Percentiles rank a stretch among this genome's conserved stretches.
Evolutionary conservation across 176 grass and related monocot genomes (phyloP).

Genomic region (Musa itinerans): DNA sequence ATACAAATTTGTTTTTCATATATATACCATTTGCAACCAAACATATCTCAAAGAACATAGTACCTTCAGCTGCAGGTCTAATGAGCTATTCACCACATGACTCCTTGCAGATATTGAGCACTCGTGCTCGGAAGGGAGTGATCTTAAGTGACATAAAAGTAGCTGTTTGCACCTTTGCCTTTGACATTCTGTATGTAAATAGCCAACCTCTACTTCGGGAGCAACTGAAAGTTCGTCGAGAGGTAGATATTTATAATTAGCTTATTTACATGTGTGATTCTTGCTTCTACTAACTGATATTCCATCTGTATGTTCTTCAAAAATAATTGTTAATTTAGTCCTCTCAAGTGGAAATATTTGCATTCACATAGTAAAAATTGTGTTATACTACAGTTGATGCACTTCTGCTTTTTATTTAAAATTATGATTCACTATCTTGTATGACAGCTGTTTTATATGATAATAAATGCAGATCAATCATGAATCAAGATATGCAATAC

Average conservation of each 20-base stretch:
- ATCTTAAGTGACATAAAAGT: slow-evolving; percentile 97
- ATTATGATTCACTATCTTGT: neutral
- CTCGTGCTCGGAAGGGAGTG: slow-evolving; percentile 89
- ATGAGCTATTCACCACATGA: slow-evolving; percentile 20
- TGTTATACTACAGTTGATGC: neutral
- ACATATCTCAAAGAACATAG: neutral
- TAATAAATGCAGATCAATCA: neutral
- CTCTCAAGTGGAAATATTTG: neutral
- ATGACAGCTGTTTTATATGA: neutral
- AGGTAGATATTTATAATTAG: slow-evolving; percentile 31
- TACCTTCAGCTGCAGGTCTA: slow-evolving; percentile 4
- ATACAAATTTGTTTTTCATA: neutral
- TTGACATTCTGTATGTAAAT: slow-evolving; percentile 95
- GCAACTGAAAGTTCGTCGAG: slow-evolving; percentile 87
- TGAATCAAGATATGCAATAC: no score
- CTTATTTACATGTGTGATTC: neutral
- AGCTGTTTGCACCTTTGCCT: slow-evolving; percentile 84
- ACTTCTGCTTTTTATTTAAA: neutral
- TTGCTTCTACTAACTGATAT: neutral
- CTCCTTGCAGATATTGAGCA: slow-evolving; percentile 73
- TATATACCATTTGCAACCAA: neutral
- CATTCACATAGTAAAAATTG: neutral
- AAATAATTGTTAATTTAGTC: neutral
- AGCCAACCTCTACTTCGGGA: slow-evolving; percentile 77
- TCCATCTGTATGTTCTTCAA: neutral